Base-by-base conservation (phyloP, 2,329 filamentous ascomycete genomes). In the Microsporum canis region DNA sequence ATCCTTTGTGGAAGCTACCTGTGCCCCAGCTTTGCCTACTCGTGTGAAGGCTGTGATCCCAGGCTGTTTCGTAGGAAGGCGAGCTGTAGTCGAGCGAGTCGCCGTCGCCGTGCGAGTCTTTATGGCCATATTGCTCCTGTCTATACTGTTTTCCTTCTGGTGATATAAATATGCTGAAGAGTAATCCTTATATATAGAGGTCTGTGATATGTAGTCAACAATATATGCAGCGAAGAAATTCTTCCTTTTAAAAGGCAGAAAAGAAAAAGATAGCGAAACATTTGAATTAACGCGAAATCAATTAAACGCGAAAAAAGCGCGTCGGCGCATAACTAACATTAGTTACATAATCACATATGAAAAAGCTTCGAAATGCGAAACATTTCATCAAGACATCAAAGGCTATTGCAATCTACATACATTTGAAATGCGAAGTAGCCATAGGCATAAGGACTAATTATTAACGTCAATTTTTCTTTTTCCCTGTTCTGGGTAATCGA, bases 11-110 rank as follows among this genome's bases (percentile, higher is more conserved):
- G 64, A 62, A 33, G 64, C 43, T 23, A 63, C 55, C 59, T 67
- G 58, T 57, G 66, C 60, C 17, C 71, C 71, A 43, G 75, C 71
- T 65, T 80, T 79, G 53, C 73, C 75, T 61, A 77, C 68, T 65
- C 71, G 74, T 62, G 76, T 71, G 65, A 79, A 79, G 61, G 69
- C 70, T 65, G 74, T 72, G 55, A 79, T 76, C 67, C 71, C 79
- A 72, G 66, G 65, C 64, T 74, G 73, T 23, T 63, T 66, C 60
- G 67, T 66, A 56, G 70, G 68, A 66, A 73, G 70, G 70, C 67
- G 62, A 67, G 66, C 63, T 63, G 65, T 64, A 61, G 36, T 41
- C 8, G 57, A 33, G 27, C 41, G 39, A 38, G 49, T 55, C 61
- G 58, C 27, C 5, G 34, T 38, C 34, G 47, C 58, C 36, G 8